Conservation (phyloP, 1,284 basidiomycete species). For the Boletus albobrunnescens region DNA sequence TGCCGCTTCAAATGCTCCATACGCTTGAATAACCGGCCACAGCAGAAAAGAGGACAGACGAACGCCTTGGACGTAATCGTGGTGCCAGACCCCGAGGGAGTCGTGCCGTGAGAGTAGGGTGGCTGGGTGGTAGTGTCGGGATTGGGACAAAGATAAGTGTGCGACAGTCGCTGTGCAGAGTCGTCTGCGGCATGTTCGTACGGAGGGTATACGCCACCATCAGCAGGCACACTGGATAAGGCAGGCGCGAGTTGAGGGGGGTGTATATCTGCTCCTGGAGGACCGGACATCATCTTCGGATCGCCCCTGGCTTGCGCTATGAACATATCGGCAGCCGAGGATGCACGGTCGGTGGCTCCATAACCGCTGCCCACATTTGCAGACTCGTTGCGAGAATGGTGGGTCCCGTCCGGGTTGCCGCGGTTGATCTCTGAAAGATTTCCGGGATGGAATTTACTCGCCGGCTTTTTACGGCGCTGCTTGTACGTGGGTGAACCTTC, state of each 20-base stretch:
- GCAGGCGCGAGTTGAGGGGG: slow-evolving; percentile 20
- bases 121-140: slow-evolving; percentile 16
- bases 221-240: slow-evolving; percentile 16
- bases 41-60: slow-evolving; percentile 76
- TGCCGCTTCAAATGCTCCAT: slow-evolving; percentile 87
- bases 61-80: slow-evolving; percentile 57
- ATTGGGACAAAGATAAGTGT: slow-evolving; percentile 15
- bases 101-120: slow-evolving; percentile 23
- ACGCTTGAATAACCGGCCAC: slow-evolving; percentile 81
- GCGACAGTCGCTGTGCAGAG: slow-evolving; percentile 16
- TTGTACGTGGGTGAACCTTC: slow-evolving; percentile 84
- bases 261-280: slow-evolving; percentile 20
- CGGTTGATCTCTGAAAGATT: slow-evolving; percentile 23
- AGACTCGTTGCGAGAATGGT: slow-evolving; percentile 14
- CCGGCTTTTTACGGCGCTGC: slow-evolving; percentile 74
- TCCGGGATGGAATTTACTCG: slow-evolving; percentile 32
- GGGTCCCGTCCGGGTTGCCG: slow-evolving; percentile 23
- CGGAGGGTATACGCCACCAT: slow-evolving; percentile 17
- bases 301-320: slow-evolving; percentile 56
- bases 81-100: slow-evolving; percentile 17
- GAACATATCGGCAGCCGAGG: slow-evolving; percentile 64
- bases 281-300: slow-evolving; percentile 30
- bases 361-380: slow-evolving; percentile 36
- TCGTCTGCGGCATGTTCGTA: slow-evolving; percentile 24
- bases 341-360: slow-evolving; percentile 29